phyloP scores from a whole-genome alignment of 768 basidiomycete genomes.

The Megacollybia marginata region DNA sequence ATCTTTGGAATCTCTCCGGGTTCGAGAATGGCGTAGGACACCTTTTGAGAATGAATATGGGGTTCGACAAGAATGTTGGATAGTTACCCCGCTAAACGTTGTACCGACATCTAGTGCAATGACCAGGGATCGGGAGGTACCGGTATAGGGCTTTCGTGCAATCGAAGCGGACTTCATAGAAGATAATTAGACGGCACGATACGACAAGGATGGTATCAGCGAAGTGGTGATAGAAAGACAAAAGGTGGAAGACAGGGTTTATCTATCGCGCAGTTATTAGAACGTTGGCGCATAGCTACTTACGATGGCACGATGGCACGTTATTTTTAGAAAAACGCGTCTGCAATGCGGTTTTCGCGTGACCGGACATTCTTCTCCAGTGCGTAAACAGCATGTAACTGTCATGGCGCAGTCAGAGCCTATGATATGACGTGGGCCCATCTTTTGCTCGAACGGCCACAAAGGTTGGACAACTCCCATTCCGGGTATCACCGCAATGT shows the following conservation, averaged over 20 bases:
- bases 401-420: too few species aligned
- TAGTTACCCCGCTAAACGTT: constrained; percentile 66
- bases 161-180: constrained; percentile 49
- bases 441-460: too few species aligned
- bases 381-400: too few species aligned
- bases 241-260: too few species aligned
- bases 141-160: constrained; percentile 68
- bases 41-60: constrained; percentile 20
- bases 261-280: too few species aligned
- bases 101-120: constrained; percentile 80
- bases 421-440: too few species aligned
- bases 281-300: too few species aligned
- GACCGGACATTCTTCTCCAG: too few species aligned
- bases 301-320: too few species aligned
- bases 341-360: too few species aligned
- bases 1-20: constrained; percentile 79
- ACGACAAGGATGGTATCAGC: neutral
- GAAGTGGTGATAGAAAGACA: too few species aligned
- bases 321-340: too few species aligned
- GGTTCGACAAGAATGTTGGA: neutral
- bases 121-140: constrained; percentile 56
- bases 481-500: constrained; percentile 19
- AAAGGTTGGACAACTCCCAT: neutral
- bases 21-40: constrained; percentile 77
- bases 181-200: constrained; percentile 9